Percentiles rank a stretch among this genome's conserved stretches.
Evolutionary conservation across 1,284 basidiomycete genomes (phyloP).

Genomic region (Cryptococcus sp.): DNA sequence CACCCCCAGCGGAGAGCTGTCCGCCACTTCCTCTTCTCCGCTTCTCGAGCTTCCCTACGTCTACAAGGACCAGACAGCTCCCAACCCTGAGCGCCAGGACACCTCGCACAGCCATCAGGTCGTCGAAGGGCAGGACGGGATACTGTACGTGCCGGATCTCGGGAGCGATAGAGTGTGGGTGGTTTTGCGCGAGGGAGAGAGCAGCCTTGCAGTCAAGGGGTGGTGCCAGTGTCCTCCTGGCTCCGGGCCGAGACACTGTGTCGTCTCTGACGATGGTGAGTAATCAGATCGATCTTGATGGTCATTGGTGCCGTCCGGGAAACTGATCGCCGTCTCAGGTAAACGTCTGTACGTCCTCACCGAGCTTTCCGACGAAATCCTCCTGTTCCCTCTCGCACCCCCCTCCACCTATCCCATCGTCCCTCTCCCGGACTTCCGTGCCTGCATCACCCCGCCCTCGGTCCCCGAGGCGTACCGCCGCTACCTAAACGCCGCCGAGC

Average conservation of each 20-base stretch:
- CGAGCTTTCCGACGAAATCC: conserved; percentile 39
- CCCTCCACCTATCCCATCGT: conserved; percentile 21
- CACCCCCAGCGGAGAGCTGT: conserved; percentile 27
- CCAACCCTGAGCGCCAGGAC: conserved; percentile 46
- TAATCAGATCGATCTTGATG: background rate
- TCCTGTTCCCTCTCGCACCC: conserved; percentile 34
- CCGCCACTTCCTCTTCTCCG: conserved; percentile 23
- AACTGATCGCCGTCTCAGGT: conserved; percentile 18
- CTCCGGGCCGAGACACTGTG: conserved; percentile 44
- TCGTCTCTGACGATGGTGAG: conserved; percentile 39
- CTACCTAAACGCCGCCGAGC: conserved; percentile 43
- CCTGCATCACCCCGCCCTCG: conserved; percentile 31
- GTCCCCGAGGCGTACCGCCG: conserved; percentile 27
- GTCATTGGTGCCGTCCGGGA: too few species aligned
- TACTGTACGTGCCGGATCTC: conserved; percentile 43
- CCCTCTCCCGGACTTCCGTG: conserved; percentile 25
- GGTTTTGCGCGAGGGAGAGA: conserved; percentile 25
- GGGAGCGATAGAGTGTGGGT: conserved; percentile 47
- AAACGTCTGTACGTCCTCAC: conserved; percentile 46
- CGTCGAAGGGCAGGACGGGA: conserved; percentile 36
- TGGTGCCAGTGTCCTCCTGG: conserved; percentile 37
- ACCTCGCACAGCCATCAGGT: conserved; percentile 44
- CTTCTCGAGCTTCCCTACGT: conserved; percentile 31
- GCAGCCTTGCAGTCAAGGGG: conserved; percentile 33
- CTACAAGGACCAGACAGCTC: conserved; percentile 29